These are phyloP conservation scores for Neurospora tetrasperma DNA, from an alignment of 495 filamentous ascomycete genomes.

Conservation along the genomic window DNA sequence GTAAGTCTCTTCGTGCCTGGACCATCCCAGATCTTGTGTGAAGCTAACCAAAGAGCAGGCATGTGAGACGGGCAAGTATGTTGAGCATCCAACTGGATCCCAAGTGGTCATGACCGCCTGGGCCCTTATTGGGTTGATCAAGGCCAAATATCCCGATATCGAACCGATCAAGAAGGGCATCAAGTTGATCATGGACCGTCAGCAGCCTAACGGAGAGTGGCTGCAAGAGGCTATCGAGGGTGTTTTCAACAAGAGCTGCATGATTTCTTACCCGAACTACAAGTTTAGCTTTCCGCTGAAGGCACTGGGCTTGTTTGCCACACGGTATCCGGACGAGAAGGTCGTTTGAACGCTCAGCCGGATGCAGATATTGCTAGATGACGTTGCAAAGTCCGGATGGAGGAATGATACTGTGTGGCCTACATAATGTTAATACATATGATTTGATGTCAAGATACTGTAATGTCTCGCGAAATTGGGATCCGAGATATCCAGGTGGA, in stretches of 20 bases:
- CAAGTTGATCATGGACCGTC: slow-evolving; percentile 72
- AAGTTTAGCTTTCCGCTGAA: slow-evolving; percentile 95
- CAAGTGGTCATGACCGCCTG: slow-evolving; percentile 93
- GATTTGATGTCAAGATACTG: neutral
- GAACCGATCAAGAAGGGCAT: slow-evolving; percentile 64
- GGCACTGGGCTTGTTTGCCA: slow-evolving; percentile 80
- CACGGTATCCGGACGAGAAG: slow-evolving; percentile 56
- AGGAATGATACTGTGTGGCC: neutral
- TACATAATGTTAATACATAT: slow-evolving; percentile 7
- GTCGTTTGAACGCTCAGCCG: slow-evolving; percentile 19
- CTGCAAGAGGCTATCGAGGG: slow-evolving; percentile 91
- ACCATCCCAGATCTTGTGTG: neutral
- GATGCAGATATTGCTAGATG: neutral
- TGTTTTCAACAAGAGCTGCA: slow-evolving; percentile 98
- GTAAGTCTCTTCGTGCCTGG: slow-evolving; percentile 34
- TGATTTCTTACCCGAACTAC: slow-evolving; percentile 99
- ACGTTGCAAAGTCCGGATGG: neutral
- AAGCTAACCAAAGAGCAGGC: slow-evolving; percentile 28
- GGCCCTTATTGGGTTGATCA: slow-evolving; percentile 76
- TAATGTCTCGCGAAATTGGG: slow-evolving; percentile 2
- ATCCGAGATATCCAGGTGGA: neutral
- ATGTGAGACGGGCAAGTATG: slow-evolving; percentile 43
- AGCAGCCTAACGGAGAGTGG: slow-evolving; percentile 87
- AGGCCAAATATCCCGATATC: slow-evolving; percentile 70
- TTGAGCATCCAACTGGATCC: slow-evolving; percentile 44